phyloP scores from a whole-genome alignment of 2,329 filamentous ascomycete species.

The Clonostachys rhizophaga region DNA sequence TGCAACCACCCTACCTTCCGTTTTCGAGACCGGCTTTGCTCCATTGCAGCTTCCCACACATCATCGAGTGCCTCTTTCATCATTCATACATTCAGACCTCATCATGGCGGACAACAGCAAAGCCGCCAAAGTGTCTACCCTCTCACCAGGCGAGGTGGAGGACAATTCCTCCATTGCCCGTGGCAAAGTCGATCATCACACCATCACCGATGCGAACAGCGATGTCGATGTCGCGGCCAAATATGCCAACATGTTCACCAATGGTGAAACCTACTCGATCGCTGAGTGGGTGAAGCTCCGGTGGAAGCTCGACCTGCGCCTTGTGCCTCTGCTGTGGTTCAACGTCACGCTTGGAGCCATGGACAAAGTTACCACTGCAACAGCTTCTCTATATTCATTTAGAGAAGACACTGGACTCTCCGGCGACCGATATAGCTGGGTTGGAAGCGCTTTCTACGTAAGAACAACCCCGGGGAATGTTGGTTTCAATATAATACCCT shows the following conservation, averaged over 20 bases:
- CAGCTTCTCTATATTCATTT: slow-evolving; percentile 17
- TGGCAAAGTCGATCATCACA: neutral
- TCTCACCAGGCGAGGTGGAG: slow-evolving; percentile 3
- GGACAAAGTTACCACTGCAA: slow-evolving; percentile 22
- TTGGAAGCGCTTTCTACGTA: slow-evolving; percentile 16
- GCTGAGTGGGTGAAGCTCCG: slow-evolving; percentile 7
- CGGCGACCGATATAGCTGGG: slow-evolving; percentile 17
- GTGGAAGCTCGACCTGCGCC: slow-evolving; percentile 12
- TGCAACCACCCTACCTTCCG: no score
- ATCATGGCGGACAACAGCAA: neutral
- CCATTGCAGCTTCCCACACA: no score
- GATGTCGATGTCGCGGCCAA: slow-evolving; percentile 3
- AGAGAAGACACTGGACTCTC: slow-evolving; percentile 12
- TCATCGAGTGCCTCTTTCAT: no score
- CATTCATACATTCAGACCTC: neutral
- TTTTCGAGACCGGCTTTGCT: no score
- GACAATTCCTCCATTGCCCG: slow-evolving; percentile 1
- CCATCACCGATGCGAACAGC: neutral
- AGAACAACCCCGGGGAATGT: slow-evolving; percentile 6
- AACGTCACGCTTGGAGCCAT: slow-evolving; percentile 17
- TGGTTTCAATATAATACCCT: slow-evolving; percentile 19
- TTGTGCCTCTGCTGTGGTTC: slow-evolving; percentile 14
- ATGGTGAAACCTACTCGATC: slow-evolving; percentile 2
- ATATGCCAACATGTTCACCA: slow-evolving; percentile 5
- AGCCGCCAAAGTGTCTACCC: neutral